Evolutionary conservation across 306 rosid species (phyloP).

Genomic region (Dryas drummondii): DNA sequence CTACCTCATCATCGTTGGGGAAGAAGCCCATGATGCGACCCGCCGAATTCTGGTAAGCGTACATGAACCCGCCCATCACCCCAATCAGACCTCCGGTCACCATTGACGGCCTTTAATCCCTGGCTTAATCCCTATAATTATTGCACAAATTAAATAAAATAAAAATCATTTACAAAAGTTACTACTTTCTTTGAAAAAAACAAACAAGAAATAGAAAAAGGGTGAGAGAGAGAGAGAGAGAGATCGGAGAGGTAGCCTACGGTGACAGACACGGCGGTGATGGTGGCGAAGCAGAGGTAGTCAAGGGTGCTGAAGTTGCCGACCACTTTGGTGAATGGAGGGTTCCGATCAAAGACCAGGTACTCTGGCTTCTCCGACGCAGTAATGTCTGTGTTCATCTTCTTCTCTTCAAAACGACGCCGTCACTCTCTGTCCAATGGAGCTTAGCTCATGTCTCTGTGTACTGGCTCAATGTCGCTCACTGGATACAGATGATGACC

Average conservation of each 20-base stretch:
- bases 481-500: background rate
- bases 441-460: background rate
- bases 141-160: background rate
- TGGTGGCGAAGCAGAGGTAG: conserved; percentile 77
- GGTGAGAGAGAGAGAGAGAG: background rate
- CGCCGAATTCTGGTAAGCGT: conserved; percentile 88
- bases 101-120: conserved; percentile 92
- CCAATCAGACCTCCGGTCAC: conserved; percentile 94
- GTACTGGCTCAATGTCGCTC: background rate
- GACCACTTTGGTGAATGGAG: conserved; percentile 86
- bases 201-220: background rate
- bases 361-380: conserved; percentile 86
- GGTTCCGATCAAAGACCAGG: conserved; percentile 88
- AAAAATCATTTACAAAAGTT: background rate
- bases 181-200: background rate
- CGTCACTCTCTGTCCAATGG: background rate
- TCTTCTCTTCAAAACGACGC: background rate
- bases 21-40: conserved; percentile 92
- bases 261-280: conserved; percentile 91
- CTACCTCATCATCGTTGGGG: conserved; percentile 88
- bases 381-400: conserved; percentile 91
- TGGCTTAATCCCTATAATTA: conserved; percentile 75
- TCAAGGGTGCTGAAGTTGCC: conserved; percentile 82
- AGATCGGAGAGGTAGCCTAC: conserved; percentile 90
- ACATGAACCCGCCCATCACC: conserved; percentile 93